Evolutionary conservation across 2,329 filamentous ascomycete genomes (phyloP), one percentile per base, ranked within the genome.

Genomic region (Aspergillus sp.): DNA sequence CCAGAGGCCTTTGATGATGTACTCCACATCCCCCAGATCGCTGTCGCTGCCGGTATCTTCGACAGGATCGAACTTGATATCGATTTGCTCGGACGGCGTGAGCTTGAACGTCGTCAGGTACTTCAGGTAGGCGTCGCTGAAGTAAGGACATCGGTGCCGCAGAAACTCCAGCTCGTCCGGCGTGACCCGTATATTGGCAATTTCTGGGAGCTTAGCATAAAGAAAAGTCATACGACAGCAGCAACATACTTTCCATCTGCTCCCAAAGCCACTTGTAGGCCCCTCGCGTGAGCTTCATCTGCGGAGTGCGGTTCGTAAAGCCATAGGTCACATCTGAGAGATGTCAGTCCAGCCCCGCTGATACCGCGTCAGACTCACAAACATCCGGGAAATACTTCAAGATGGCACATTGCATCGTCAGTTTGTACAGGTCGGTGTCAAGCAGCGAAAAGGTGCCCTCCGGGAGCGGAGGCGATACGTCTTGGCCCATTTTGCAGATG

Each of bases 371-470:
- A 15, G 26, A 55, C 63, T 53, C 45, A 69, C 66, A 45, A 36
- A 68, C 66, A 37, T 88, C 71, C 20, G 81, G 81, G 60, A 93
- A 96, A 67, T 88, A 93, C 61, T 93, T 93, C 47, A 93, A 74
- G 44, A 96, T 81, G 40, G 86, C 86, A 56, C 84, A 94, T 80
- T 98, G 91, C 91, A 98, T 98, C 13, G 91, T 98, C 61, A 98
- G 65, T 64, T 98, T 98, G 74, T 95, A 98, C 40, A 98, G 62
- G 57, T 82, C 78, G 11, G 82, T 89, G 53, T 91, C 84, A 34
- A 91, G 69, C 53, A 91, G 81, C 52, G 83, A 89, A 51, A 78
- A 82, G 53, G 89, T 76, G 32, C 83, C 84, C 63, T 84, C 82
- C 4, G 82, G 51, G 26, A 41, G 38, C 28, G 44, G 40, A 43